Conservation (phyloP, 2,329 filamentous ascomycete genomes). For the Metarhizium humberi region DNA sequence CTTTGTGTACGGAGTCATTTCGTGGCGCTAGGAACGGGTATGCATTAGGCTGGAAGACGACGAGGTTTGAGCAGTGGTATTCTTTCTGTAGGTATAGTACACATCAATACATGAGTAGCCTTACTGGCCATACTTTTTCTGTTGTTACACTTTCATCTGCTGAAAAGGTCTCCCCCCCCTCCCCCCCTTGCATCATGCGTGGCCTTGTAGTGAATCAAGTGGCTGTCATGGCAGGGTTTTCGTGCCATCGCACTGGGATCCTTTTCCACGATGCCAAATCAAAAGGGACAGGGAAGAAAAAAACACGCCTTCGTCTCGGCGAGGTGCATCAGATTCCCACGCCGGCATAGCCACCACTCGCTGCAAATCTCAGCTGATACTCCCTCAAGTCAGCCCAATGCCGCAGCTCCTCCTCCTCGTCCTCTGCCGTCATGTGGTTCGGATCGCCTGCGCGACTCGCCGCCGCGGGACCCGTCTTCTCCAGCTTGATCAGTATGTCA, state of each 20-base stretch:
- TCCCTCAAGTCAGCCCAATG: conserved; percentile 74
- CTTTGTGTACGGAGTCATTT: not conserved
- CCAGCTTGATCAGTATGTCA: conserved; percentile 64
- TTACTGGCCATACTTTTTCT: not conserved
- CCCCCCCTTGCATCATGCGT: not conserved
- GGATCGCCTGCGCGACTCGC: conserved; percentile 20
- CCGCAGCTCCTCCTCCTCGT: conserved; percentile 67
- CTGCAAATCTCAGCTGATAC: conserved; percentile 64
- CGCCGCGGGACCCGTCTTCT: conserved; percentile 44
- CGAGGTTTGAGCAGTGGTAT: not conserved
- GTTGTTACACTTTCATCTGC: not conserved
- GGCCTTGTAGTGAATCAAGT: not conserved
- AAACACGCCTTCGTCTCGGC: not conserved
- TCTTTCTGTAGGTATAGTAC: not conserved
- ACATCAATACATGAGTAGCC: not conserved
- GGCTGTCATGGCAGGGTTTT: too few species aligned
- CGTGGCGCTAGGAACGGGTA: not conserved
- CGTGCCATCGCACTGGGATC: too few species aligned
- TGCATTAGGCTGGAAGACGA: not conserved
- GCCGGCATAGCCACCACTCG: conserved; percentile 46
- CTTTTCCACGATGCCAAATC: too few species aligned
- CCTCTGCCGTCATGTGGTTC: conserved; percentile 38
- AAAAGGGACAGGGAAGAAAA: too few species aligned
- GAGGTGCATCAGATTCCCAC: conserved; percentile 8
- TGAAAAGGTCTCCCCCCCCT: not conserved